phyloP scores from a whole-genome alignment of 257 asterid species.

The Fraxinus cuspidata region DNA sequence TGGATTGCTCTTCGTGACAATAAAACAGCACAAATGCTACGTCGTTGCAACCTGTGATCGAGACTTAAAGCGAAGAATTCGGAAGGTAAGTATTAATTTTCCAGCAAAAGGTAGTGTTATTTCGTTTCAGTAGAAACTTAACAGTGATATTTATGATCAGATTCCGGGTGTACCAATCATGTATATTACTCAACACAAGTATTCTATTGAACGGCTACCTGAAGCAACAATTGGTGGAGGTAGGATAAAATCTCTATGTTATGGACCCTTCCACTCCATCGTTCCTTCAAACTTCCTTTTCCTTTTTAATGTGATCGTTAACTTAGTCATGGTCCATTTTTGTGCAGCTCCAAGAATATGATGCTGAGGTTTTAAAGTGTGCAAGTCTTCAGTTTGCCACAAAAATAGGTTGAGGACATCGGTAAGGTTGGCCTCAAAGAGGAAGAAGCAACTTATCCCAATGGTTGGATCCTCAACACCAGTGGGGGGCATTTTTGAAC shows the following conservation, averaged over 20 bases:
- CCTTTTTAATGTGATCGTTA: background rate
- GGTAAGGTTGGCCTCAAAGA: background rate
- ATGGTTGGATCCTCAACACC: background rate
- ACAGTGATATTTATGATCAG: slow-evolving; percentile 38
- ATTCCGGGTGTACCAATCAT: slow-evolving; percentile 95
- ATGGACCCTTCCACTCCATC: background rate
- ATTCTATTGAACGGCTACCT: slow-evolving; percentile 88
- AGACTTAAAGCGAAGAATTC: slow-evolving; percentile 91
- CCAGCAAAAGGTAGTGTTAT: background rate
- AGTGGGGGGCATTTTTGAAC: too few relatives aligned
- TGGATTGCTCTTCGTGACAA: slow-evolving; percentile 18
- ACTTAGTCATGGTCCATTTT: background rate
- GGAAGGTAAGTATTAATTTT: slow-evolving; percentile 54
- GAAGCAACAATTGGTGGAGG: slow-evolving; percentile 99
- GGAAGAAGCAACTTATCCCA: background rate
- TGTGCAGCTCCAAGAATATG: slow-evolving; percentile 48
- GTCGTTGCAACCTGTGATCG: slow-evolving; percentile 98
- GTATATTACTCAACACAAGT: slow-evolving; percentile 78
- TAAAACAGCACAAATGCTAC: slow-evolving; percentile 88
- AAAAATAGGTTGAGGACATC: background rate
- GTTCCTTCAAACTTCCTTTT: background rate
- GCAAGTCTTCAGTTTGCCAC: background rate
- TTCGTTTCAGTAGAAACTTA: slow-evolving; percentile 3
- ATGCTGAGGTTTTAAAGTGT: slow-evolving; percentile 1
- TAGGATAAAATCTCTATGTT: slow-evolving; percentile 26